Evolutionary conservation across 257 asterid species (phyloP).

Genomic region (Mentha longifolia): DNA sequence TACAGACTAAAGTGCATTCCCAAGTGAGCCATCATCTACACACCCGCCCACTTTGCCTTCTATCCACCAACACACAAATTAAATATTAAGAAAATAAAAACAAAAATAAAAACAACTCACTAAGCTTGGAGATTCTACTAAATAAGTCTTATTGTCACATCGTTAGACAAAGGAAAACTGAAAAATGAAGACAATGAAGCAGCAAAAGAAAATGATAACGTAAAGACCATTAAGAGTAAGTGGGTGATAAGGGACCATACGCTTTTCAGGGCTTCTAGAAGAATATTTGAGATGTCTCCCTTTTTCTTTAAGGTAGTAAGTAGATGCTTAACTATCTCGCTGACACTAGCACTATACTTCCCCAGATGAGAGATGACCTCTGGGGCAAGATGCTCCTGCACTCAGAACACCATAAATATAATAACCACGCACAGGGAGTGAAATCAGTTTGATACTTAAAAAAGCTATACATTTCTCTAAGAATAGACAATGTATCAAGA

Average conservation of each 20-base stretch:
- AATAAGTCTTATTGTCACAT: constrained; percentile 4
- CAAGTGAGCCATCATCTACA: not conserved
- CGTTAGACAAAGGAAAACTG: not conserved
- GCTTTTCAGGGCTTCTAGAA: constrained; percentile 76
- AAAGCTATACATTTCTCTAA: constrained; percentile 17
- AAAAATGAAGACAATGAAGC: not conserved
- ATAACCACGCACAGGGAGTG: not conserved
- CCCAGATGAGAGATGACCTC: constrained; percentile 79
- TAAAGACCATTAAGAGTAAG: constrained; percentile 25
- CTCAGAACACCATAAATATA: constrained; percentile 27
- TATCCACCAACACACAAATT: not conserved
- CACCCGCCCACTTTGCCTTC: not conserved
- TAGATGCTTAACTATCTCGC: constrained; percentile 86
- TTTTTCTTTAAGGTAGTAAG: constrained; percentile 74
- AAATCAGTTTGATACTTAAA: not conserved
- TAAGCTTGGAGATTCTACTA: not conserved
- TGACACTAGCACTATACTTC: constrained; percentile 65
- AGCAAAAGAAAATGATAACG: not conserved
- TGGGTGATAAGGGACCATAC: constrained; percentile 43
- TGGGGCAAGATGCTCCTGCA: constrained; percentile 82
- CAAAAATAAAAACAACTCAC: not conserved
- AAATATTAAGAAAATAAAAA: not conserved
- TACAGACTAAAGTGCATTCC: not conserved
- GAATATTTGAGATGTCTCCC: constrained; percentile 59
- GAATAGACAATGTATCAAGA: constrained; percentile 23